Percentiles rank a stretch among this genome's conserved stretches.
phyloP scores from a whole-genome alignment of 1,284 basidiomycete genomes.

The Termitomyces sp. region DNA sequence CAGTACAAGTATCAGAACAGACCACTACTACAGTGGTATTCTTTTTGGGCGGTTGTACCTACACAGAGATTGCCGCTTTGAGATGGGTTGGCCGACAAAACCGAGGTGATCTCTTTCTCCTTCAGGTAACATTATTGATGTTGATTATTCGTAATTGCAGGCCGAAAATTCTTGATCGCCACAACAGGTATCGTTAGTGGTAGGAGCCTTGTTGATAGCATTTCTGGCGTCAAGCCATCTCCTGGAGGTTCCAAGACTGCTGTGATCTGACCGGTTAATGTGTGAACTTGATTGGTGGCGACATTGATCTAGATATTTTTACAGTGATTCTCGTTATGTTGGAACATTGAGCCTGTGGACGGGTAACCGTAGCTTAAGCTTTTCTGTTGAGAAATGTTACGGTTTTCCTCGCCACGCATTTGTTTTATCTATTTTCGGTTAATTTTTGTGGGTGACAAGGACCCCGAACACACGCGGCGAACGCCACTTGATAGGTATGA shows the following conservation, averaged over 20 bases:
- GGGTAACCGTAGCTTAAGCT: background rate
- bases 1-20: conserved; percentile 47
- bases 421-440: conserved; percentile 20
- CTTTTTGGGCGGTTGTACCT: conserved; percentile 98
- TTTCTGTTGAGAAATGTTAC: background rate
- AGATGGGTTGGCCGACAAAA: conserved; percentile 86
- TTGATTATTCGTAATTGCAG: conserved; percentile 35
- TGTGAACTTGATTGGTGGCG: conserved; percentile 1
- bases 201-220: conserved; percentile 62
- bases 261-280: conserved; percentile 18
- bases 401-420: conserved; percentile 1
- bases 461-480: conserved; percentile 32
- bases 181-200: conserved; percentile 88
- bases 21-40: conserved; percentile 87
- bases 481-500: conserved; percentile 15
- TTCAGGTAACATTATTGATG: conserved; percentile 2
- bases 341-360: background rate
- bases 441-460: conserved; percentile 20
- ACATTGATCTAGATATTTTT: conserved; percentile 5
- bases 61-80: conserved; percentile 92
- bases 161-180: conserved; percentile 80
- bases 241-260: conserved; percentile 30
- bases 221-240: conserved; percentile 44
- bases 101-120: conserved; percentile 47
- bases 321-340: conserved; percentile 18